phyloP scores from a whole-genome alignment of 305 asterid species.

The Solanum hybrid region DNA sequence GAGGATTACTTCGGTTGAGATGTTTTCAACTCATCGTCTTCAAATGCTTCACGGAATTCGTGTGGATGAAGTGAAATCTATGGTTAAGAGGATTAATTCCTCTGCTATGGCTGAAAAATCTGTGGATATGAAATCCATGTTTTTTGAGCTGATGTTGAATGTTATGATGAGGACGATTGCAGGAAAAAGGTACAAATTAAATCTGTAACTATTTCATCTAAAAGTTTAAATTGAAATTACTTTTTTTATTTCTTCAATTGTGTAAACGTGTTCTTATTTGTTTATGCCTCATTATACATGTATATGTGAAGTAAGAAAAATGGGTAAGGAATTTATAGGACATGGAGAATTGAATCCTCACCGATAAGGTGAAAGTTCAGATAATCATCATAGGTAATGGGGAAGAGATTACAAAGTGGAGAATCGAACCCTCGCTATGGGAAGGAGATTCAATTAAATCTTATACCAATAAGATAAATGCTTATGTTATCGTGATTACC shows the following conservation, averaged over 20 bases:
- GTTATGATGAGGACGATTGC: slow-evolving; percentile 71
- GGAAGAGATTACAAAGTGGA: too few species aligned
- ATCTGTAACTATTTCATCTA: not conserved
- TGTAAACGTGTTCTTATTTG: too few species aligned
- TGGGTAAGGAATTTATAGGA: too few species aligned
- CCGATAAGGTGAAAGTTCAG: too few species aligned
- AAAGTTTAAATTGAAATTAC: fast-evolving
- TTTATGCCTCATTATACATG: too few species aligned
- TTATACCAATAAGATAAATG: too few species aligned
- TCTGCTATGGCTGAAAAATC: slow-evolving; percentile 3
- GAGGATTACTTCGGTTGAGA: slow-evolving; percentile 36
- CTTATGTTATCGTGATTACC: not conserved
- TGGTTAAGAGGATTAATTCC: slow-evolving; percentile 17
- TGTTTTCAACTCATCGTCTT: slow-evolving; percentile 44
- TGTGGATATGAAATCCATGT: slow-evolving; percentile 38
- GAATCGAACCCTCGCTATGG: too few species aligned
- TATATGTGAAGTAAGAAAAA: too few species aligned
- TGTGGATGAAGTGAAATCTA: slow-evolving; percentile 33
- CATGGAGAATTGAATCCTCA: too few species aligned
- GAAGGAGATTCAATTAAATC: too few species aligned
- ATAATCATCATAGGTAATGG: too few species aligned
- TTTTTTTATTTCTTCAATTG: too few species aligned
- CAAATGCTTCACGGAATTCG: slow-evolving; percentile 46
- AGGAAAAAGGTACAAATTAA: slow-evolving; percentile 33
- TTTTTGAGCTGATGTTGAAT: slow-evolving; percentile 55